phyloP scores from a whole-genome alignment of 2,329 filamentous ascomycete genomes.

The Myriangium duriaei region DNA sequence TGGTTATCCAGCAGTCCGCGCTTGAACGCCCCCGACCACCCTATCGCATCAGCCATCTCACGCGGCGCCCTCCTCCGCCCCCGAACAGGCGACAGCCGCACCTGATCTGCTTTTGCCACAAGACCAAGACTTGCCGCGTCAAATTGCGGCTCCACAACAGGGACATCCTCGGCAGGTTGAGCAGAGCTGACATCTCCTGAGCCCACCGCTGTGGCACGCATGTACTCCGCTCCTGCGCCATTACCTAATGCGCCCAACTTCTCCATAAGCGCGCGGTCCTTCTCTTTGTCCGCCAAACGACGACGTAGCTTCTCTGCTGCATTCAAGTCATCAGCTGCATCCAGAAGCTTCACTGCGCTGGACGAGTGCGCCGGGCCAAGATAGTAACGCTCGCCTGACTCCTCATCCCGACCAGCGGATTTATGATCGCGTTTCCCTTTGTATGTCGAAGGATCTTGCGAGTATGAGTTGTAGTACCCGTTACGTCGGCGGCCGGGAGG shows the following conservation, averaged over 20 bases:
- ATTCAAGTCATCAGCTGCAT: conserved; percentile 42
- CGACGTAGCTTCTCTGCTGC: conserved; percentile 43
- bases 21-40: conserved; percentile 36
- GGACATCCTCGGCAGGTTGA: not conserved
- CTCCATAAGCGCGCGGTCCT: conserved; percentile 59
- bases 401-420: conserved; percentile 23
- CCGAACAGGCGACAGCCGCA: conserved; percentile 32
- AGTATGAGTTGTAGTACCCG: not conserved
- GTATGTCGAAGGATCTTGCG: not conserved
- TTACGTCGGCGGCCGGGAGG: not conserved
- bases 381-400: conserved; percentile 11
- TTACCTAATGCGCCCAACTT: conserved; percentile 52
- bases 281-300: conserved; percentile 44
- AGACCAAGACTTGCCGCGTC: conserved; percentile 28
- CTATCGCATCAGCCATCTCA: conserved; percentile 26
- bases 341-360: conserved; percentile 50
- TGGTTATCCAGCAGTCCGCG: conserved; percentile 27
- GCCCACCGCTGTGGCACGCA: conserved; percentile 31
- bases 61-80: conserved; percentile 26
- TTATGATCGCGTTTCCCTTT: not conserved
- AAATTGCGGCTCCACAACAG: not conserved
- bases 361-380: conserved; percentile 17
- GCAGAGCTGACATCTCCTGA: not conserved
- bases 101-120: conserved; percentile 30
- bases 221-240: conserved; percentile 59